phyloP scores from a whole-genome alignment of 2,329 filamentous ascomycete species.

The Diaporthe citrichinensis region DNA sequence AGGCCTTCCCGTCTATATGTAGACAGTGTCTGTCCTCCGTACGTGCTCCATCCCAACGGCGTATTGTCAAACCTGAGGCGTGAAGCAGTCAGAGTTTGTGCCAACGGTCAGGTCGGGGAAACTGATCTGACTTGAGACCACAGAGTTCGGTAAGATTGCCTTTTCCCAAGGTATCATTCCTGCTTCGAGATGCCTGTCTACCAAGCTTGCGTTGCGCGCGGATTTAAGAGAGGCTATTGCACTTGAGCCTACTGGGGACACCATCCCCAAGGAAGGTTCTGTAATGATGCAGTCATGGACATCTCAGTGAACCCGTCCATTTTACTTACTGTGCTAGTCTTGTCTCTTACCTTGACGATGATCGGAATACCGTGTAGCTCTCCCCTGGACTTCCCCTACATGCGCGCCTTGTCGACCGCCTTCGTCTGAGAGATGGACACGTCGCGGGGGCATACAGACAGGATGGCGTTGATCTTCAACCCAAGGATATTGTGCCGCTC shows the following conservation, averaged over 20 bases:
- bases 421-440: constrained; percentile 53
- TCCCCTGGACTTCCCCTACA: constrained; percentile 51
- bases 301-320: background rate
- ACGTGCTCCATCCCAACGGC: constrained; percentile 56
- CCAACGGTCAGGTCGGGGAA: constrained; percentile 17
- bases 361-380: constrained; percentile 59
- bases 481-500: constrained; percentile 42
- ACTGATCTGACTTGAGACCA: constrained; percentile 47
- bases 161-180: constrained; percentile 49
- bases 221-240: constrained; percentile 54
- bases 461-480: constrained; percentile 50
- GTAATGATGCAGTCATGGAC: constrained; percentile 55
- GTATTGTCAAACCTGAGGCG: constrained; percentile 52
- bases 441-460: constrained; percentile 54
- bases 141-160: constrained; percentile 53
- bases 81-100: background rate
- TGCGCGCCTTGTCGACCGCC: constrained; percentile 56
- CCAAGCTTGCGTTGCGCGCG: constrained; percentile 53
- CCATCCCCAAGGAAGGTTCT: constrained; percentile 53
- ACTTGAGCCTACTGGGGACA: constrained; percentile 56
- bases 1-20: constrained; percentile 42
- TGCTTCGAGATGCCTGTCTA: constrained; percentile 45
- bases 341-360: constrained; percentile 50
- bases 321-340: background rate
- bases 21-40: constrained; percentile 46